These are phyloP conservation scores for Toxicodendron radicans DNA, from an alignment of 345 rosid species.

Conservation along the genomic window DNA sequence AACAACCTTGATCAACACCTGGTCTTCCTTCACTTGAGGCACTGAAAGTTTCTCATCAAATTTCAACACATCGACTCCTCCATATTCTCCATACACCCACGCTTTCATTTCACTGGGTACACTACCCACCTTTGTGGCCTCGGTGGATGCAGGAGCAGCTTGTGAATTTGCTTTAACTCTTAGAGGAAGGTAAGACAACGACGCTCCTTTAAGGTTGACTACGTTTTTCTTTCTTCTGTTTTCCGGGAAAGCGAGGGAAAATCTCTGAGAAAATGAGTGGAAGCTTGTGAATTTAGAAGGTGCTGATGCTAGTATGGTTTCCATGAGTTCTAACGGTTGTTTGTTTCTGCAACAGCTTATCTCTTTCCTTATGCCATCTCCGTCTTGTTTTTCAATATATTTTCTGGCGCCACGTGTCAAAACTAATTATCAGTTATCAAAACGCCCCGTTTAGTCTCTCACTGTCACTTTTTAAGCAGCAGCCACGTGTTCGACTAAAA, in stretches of 20 bases:
- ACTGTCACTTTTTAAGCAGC: neutral
- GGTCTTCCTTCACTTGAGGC: slow-evolving; percentile 77
- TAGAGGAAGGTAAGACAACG: slow-evolving; percentile 25
- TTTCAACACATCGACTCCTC: slow-evolving; percentile 82
- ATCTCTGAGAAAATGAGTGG: slow-evolving; percentile 22
- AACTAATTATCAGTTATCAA: neutral
- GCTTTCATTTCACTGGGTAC: slow-evolving; percentile 80
- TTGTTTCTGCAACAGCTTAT: slow-evolving; percentile 22
- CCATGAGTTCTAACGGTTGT: slow-evolving; percentile 29
- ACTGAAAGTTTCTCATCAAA: slow-evolving; percentile 65
- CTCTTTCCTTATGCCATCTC: slow-evolving; percentile 16
- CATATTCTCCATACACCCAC: slow-evolving; percentile 79
- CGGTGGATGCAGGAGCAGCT: slow-evolving; percentile 43
- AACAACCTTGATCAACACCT: slow-evolving; percentile 77
- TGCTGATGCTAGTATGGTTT: slow-evolving; percentile 42
- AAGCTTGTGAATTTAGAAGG: slow-evolving; percentile 35
- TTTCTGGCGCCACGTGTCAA: slow-evolving; percentile 15
- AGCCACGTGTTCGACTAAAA: slow-evolving; percentile 10
- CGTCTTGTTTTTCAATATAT: neutral
- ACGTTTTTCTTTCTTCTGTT: slow-evolving; percentile 10
- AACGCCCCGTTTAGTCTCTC: neutral
- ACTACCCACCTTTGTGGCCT: slow-evolving; percentile 29
- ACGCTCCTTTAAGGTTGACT: slow-evolving; percentile 7
- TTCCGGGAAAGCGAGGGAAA: slow-evolving; percentile 30
- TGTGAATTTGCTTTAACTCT: slow-evolving; percentile 60